A percentile compares a stretch with the other conserved stretches of the same genome.
These are phyloP conservation scores for Hypoxylon sp. DNA, from an alignment of 2,329 filamentous ascomycete genomes.

Conservation along the genomic window DNA sequence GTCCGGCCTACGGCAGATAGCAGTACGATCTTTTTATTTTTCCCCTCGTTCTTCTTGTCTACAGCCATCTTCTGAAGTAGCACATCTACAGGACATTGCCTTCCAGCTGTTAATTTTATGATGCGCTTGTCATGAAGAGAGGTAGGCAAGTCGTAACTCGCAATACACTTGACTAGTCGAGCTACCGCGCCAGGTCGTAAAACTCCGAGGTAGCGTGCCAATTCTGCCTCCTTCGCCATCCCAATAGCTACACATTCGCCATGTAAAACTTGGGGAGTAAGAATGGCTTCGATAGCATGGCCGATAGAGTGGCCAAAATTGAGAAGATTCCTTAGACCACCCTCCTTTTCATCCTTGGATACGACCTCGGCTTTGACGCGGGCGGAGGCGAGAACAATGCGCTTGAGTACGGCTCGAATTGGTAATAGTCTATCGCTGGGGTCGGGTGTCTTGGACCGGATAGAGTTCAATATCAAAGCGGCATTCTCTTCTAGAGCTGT, in stretches of 20 bases:
- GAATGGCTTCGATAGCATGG: slow-evolving; percentile 94
- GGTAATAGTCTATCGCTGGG: slow-evolving; percentile 73
- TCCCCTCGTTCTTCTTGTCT: slow-evolving; percentile 98
- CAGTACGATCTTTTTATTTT: slow-evolving; percentile 95
- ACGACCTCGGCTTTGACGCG: slow-evolving; percentile 95
- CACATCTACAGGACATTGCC: slow-evolving; percentile 87
- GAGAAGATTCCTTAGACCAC: slow-evolving; percentile 91
- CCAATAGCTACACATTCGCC: slow-evolving; percentile 97
- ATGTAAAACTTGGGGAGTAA: slow-evolving; percentile 95
- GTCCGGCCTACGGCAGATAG: slow-evolving; percentile 91
- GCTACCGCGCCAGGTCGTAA: slow-evolving; percentile 90
- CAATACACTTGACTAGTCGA: slow-evolving; percentile 90
- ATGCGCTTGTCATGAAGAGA: slow-evolving; percentile 88
- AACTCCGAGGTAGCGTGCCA: slow-evolving; percentile 89
- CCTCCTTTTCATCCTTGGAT: slow-evolving; percentile 93
- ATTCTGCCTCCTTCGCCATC: slow-evolving; percentile 97
- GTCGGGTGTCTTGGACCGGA: slow-evolving; percentile 73
- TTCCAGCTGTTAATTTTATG: slow-evolving; percentile 85
- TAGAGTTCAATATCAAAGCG: slow-evolving; percentile 78
- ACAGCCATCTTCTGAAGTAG: slow-evolving; percentile 95
- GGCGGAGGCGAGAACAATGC: slow-evolving; percentile 90
- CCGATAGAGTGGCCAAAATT: slow-evolving; percentile 99
- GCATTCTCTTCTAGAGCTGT: slow-evolving; percentile 86
- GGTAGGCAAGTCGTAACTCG: slow-evolving; percentile 92
- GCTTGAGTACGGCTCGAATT: slow-evolving; percentile 79